Evolutionary conservation across 805 yeast species (phyloP).

Genomic region (Metschnikowia kofuensis): DNA sequence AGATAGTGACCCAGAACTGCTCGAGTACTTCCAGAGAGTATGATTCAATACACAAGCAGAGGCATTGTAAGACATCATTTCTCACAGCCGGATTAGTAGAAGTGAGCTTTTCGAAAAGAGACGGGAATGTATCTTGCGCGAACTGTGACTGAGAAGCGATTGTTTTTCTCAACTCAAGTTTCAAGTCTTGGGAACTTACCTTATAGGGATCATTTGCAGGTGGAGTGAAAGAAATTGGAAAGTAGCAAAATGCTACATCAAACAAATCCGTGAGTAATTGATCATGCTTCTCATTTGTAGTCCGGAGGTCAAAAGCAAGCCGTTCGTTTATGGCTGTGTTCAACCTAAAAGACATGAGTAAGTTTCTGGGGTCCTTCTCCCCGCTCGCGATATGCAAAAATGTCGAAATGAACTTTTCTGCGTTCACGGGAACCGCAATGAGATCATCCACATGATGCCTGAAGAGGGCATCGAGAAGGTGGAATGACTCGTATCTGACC

Average conservation of each 20-base stretch:
- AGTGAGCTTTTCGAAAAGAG: constrained; percentile 72
- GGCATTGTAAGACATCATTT: constrained; percentile 66
- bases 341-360: constrained; percentile 64
- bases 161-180: constrained; percentile 56
- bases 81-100: constrained; percentile 74
- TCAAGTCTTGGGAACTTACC: constrained; percentile 72
- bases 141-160: constrained; percentile 59
- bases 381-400: constrained; percentile 73
- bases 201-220: constrained; percentile 87
- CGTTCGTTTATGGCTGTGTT: constrained; percentile 44
- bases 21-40: constrained; percentile 51
- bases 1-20: constrained; percentile 67
- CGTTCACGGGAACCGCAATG: constrained; percentile 17
- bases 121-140: constrained; percentile 73
- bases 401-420: constrained; percentile 47
- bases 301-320: constrained; percentile 28
- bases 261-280: constrained; percentile 65
- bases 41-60: constrained; percentile 51
- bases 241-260: constrained; percentile 89
- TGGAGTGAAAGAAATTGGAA: constrained; percentile 93
- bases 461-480: constrained; percentile 40
- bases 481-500: constrained; percentile 58
- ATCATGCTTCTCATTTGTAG: constrained; percentile 30
- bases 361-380: constrained; percentile 92
- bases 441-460: constrained; percentile 23